These are phyloP conservation scores for Phytophthora hibernalis DNA, from an alignment of 352 stramenopile genomes.

Conservation along the genomic window DNA sequence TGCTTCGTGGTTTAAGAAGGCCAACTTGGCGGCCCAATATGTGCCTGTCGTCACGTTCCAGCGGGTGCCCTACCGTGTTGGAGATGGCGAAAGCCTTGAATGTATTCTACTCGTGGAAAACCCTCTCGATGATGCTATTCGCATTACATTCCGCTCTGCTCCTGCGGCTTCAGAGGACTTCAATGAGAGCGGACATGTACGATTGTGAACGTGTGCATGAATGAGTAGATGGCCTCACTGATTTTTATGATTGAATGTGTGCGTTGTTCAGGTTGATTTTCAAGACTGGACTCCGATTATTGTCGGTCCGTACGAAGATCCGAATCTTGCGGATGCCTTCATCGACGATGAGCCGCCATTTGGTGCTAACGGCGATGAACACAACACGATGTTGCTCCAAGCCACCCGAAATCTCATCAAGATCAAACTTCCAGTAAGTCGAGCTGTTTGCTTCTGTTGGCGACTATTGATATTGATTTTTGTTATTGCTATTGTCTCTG, in stretches of 20 bases:
- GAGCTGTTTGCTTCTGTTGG: background rate
- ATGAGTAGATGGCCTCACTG: background rate
- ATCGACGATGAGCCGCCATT: slow-evolving; percentile 38
- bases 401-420: slow-evolving; percentile 59
- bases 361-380: slow-evolving; percentile 19
- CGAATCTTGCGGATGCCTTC: slow-evolving; percentile 79
- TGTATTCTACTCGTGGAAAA: slow-evolving; percentile 84
- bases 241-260: slow-evolving; percentile 1
- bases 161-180: slow-evolving; percentile 1
- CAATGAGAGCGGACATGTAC: slow-evolving; percentile 44
- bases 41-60: slow-evolving; percentile 82
- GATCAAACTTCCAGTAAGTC: slow-evolving; percentile 56
- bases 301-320: slow-evolving; percentile 84
- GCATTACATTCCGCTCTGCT: slow-evolving; percentile 53
- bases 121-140: slow-evolving; percentile 78
- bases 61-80: slow-evolving; percentile 46
- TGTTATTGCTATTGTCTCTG: background rate
- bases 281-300: slow-evolving; percentile 69
- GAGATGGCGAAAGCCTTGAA: slow-evolving; percentile 33
- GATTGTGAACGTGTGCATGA: background rate
- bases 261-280: slow-evolving; percentile 41
- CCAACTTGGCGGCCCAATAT: slow-evolving; percentile 79
- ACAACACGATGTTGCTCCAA: slow-evolving; percentile 66
- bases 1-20: slow-evolving; percentile 89
- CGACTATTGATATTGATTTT: background rate